Evolutionary conservation across 371 early-diverging fungal species (phyloP).

Genomic region (Rhizomucor miehei): DNA sequence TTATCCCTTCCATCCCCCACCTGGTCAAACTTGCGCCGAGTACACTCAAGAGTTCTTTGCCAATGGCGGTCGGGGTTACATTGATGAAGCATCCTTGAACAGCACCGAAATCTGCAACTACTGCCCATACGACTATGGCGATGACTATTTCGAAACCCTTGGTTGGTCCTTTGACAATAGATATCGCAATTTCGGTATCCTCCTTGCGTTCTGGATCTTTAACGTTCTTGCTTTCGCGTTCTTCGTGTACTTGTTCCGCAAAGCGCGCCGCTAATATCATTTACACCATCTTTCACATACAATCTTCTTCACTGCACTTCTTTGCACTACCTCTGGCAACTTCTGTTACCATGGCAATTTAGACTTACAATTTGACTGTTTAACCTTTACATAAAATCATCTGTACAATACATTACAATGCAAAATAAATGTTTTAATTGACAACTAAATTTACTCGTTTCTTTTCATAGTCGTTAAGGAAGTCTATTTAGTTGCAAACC

Average conservation of each 20-base stretch:
- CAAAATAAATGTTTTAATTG: no score
- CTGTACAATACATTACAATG: no score
- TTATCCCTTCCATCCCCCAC: conserved; percentile 49
- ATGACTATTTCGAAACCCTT: conserved; percentile 54
- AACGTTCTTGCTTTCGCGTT: conserved; percentile 51
- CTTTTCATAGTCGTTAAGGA: no score
- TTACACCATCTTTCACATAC: no score
- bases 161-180: conserved; percentile 65
- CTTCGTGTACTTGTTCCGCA: conserved; percentile 48
- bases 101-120: conserved; percentile 61
- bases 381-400: no score
- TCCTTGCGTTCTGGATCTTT: conserved; percentile 58
- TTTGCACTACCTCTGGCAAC: no score
- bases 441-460: no score
- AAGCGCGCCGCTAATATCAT: conserved; percentile 25
- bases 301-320: no score
- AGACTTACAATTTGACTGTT: no score
- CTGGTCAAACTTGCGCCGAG: conserved; percentile 59
- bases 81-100: conserved; percentile 38
- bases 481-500: no score
- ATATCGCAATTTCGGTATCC: conserved; percentile 63
- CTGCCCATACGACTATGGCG: conserved; percentile 61
- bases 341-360: no score
- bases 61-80: conserved; percentile 53
- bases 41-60: conserved; percentile 59